phyloP scores from a whole-genome alignment of 805 yeast genomes.

The Barnettozyma populi region DNA sequence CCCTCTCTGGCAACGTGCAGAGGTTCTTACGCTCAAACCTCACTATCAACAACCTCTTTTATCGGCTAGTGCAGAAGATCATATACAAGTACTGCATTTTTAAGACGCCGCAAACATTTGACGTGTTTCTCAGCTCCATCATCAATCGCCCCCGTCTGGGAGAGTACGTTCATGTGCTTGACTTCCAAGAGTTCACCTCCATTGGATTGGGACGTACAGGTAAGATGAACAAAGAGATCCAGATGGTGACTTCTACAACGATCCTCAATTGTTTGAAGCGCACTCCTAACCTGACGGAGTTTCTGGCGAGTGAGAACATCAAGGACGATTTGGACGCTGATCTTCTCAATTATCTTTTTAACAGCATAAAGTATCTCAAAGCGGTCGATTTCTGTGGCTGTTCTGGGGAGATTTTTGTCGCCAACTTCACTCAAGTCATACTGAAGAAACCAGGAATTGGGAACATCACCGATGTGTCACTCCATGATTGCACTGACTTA shows the following conservation, averaged over 20 bases:
- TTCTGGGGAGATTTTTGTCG: conserved; percentile 55
- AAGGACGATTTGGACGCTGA: conserved; percentile 69
- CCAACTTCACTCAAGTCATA: conserved; percentile 45
- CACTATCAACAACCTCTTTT: conserved; percentile 52
- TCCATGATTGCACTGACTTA: conserved; percentile 85
- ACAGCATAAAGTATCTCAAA: conserved; percentile 48
- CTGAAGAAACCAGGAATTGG: conserved; percentile 18
- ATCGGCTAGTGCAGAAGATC: conserved; percentile 51
- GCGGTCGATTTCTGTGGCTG: conserved; percentile 89
- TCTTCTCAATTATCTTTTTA: conserved; percentile 53
- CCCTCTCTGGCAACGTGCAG: conserved; percentile 46
- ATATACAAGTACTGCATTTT: conserved; percentile 65
- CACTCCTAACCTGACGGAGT: conserved; percentile 69
- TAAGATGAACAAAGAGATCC: conserved; percentile 85
- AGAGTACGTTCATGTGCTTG: conserved; percentile 65
- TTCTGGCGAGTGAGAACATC: conserved; percentile 78
- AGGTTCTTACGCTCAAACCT: conserved; percentile 47
- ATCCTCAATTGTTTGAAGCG: conserved; percentile 54
- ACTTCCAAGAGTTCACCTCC: conserved; percentile 83
- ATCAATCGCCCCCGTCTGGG: conserved; percentile 43
- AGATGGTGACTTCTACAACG: conserved; percentile 78
- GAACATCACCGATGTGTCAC: conserved; percentile 42
- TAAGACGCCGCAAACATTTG: conserved; percentile 77
- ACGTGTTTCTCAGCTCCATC: conserved; percentile 57
- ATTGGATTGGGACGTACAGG: conserved; percentile 88